phyloP scores from a whole-genome alignment of 148 eudicot genomes.

The Spergularia marina region DNA sequence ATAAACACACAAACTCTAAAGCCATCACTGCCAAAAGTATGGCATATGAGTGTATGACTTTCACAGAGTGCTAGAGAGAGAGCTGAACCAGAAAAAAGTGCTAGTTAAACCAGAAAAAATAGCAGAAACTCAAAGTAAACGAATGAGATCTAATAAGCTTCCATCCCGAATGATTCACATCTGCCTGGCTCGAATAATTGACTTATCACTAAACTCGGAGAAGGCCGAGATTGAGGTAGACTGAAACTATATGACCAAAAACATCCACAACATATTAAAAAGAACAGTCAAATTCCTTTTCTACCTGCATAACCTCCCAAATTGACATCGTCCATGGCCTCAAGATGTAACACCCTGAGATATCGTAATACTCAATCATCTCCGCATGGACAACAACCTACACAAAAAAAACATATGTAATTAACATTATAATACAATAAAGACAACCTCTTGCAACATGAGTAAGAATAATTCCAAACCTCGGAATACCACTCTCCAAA shows the following conservation, averaged over 20 bases:
- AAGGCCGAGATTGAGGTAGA: background rate
- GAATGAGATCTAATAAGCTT: background rate
- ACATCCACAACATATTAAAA: background rate
- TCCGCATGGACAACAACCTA: slow-evolving; percentile 86
- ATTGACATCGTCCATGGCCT: slow-evolving; percentile 95
- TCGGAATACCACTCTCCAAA: slow-evolving; percentile 99
- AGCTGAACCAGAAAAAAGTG: too few species aligned
- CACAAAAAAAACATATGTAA: slow-evolving; percentile 3
- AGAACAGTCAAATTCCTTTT: background rate
- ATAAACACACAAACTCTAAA: background rate
- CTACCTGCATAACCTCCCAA: slow-evolving; percentile 88
- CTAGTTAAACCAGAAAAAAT: background rate
- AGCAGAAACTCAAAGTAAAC: background rate
- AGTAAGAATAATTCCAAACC: slow-evolving; percentile 35
- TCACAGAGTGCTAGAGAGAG: background rate
- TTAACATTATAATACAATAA: background rate
- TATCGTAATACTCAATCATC: slow-evolving; percentile 90
- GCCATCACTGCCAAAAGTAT: background rate
- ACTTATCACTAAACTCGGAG: background rate
- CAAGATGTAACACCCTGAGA: slow-evolving; percentile 84
- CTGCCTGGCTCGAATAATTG: background rate
- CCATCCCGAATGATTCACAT: background rate
- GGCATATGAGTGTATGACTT: background rate
- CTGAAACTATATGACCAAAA: background rate
- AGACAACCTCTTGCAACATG: background rate